Evolutionary conservation across 1,284 basidiomycete genomes (phyloP).

Genomic region (Ustilago crameri): DNA sequence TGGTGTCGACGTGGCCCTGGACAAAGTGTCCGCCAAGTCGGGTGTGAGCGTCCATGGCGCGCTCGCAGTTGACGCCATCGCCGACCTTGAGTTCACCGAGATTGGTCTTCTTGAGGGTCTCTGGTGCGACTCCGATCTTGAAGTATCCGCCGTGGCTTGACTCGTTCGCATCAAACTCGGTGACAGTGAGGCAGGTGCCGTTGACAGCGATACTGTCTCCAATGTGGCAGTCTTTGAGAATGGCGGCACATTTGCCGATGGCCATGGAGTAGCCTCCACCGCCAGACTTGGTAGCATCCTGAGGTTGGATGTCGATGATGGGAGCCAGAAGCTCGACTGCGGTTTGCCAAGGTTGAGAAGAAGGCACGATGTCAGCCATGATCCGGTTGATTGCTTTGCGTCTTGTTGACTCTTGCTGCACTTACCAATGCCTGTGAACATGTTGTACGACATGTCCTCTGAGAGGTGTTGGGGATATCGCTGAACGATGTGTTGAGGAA

Average conservation of each 20-base stretch:
- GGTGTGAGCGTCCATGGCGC: conserved; percentile 87
- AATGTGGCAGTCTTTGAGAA: conserved; percentile 89
- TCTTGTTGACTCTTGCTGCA: background rate
- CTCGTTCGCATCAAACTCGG: conserved; percentile 74
- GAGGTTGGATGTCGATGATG: conserved; percentile 73
- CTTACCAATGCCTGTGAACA: conserved; percentile 63
- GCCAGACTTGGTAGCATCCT: conserved; percentile 73
- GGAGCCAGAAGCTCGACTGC: conserved; percentile 79
- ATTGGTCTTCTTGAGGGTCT: conserved; percentile 90
- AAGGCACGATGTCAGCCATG: background rate
- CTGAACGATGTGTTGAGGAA: background rate
- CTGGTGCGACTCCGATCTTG: conserved; percentile 92
- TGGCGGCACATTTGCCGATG: conserved; percentile 78
- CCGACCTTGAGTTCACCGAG: conserved; percentile 81
- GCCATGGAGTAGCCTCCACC: conserved; percentile 81
- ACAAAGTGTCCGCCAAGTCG: conserved; percentile 98
- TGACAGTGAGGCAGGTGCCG: conserved; percentile 86
- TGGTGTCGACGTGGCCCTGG: conserved; percentile 83
- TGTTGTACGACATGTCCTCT: conserved; percentile 7
- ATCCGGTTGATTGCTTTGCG: background rate
- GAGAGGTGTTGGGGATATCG: background rate
- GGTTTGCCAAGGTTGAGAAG: background rate
- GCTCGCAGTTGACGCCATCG: conserved; percentile 90
- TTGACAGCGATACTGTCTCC: conserved; percentile 95
- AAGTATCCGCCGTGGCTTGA: conserved; percentile 72